Base-by-base conservation (phyloP, 441 rosid genomes). In the Erodium texanum region DNA sequence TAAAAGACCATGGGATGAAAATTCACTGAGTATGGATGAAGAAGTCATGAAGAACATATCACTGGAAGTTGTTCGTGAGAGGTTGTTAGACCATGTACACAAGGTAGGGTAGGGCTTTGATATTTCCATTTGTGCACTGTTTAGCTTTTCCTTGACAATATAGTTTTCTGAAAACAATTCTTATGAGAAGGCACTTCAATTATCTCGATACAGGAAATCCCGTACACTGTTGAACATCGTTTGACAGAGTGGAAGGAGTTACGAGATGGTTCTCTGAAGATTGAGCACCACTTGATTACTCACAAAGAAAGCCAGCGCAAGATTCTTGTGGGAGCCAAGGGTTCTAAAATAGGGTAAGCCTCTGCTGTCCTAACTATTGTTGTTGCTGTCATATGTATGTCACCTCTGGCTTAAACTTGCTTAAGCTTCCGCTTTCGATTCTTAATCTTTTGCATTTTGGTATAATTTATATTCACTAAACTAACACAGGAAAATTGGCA, bases 1-100 rank as follows among this genome's bases (percentile, higher is more conserved):
- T 18, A 81, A 86, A 79, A 89, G 92, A 73, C 96, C 92, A 62
- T 91, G 97, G 97, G 96, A 87, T 80, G 99, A 88, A 82, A 92
- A 94, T 80, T 87, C 96, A 24, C 56, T 85, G 14, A 71, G 82
- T 23, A 88, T 91, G 95, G 89, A 88, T 66, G 96, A 88, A 81
- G 97, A 93, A 85, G 83, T 85, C 68, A 82, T 89, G 93, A 91
- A 93, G 81, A 88, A 81, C 75, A 84, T 91, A 45, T 87, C 99
- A 61, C 74, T 93, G 69, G 97, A 93, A 83, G 89, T 91, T 50
- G 99, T 93, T 59, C 84, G 97, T 29, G 97, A 93, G 79, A 91
- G 81, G 84, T 83, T 89, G 76, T 75, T 91, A 72, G 89, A 93
- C 75, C 89, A 91, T 72, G 82, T 93, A 52, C 99, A 93, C 80